phyloP scores from a whole-genome alignment of 2,329 filamentous ascomycete genomes.

The Penicillium hesseltinei region DNA sequence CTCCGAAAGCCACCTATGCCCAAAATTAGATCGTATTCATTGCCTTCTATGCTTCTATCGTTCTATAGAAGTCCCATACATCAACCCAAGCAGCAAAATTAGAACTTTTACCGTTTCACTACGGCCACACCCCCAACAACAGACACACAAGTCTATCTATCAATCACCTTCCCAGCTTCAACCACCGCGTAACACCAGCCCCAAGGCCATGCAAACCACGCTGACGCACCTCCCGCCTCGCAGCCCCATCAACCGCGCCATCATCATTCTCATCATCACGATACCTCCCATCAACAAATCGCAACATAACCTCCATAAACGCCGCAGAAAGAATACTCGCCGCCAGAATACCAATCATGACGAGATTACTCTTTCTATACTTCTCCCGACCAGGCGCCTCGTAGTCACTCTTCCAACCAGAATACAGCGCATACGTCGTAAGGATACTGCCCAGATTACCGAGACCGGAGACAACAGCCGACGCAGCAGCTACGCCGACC shows the following conservation, averaged over 20 bases:
- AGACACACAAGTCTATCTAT: neutral
- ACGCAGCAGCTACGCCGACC: constrained; percentile 82
- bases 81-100: neutral
- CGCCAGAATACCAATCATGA: constrained; percentile 82
- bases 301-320: constrained; percentile 65
- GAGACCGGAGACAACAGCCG: constrained; percentile 79
- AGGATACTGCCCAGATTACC: constrained; percentile 83
- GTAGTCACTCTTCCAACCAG: constrained; percentile 77
- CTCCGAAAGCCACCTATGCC: neutral
- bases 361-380: constrained; percentile 79
- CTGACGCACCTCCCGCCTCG: constrained; percentile 35
- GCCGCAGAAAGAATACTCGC: constrained; percentile 69
- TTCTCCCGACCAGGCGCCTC: constrained; percentile 61
- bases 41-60: neutral
- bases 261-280: constrained; percentile 9
- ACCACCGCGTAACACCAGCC: constrained; percentile 17
- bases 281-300: constrained; percentile 37
- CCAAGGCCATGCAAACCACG: constrained; percentile 38
- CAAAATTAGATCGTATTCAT: neutral
- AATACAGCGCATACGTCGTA: constrained; percentile 86
- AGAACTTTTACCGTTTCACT: neutral
- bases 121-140: neutral
- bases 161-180: constrained; percentile 6
- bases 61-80: neutral
- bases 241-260: constrained; percentile 34